Evolutionary conservation across 352 stramenopile species (phyloP), one percentile per base, ranked within the genome.

Genomic region (Phytophthora pistaciae): DNA sequence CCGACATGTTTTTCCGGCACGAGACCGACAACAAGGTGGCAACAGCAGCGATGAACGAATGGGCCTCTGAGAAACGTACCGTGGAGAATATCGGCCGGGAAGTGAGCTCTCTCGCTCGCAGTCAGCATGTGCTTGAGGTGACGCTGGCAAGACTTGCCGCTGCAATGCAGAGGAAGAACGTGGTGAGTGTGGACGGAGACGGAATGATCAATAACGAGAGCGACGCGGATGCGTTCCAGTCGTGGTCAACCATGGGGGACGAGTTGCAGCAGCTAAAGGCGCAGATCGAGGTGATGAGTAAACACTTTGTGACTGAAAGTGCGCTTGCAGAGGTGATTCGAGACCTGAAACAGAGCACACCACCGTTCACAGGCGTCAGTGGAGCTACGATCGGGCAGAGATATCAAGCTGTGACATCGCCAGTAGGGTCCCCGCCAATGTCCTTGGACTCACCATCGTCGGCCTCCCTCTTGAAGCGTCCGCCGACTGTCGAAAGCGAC

Each of bases 221-320:
- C 21, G 53, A 60, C 66, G 31, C 6, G n/a, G 54, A 70, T 49
- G 23, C 52, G 7, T 8, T 72, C 31, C 21, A 18, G 16, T 70
- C 63, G 2, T 72, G 66, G 53, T 53, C 31, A 58, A 60, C 40
- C 10, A 33, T 86, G 14, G 60, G 58, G 20, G 72, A 85, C 13
- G 82, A 91, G 48, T 53, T 92, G 9, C 58, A 75, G 5, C 48
- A 73, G 1, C 53, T 93, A 3, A 76, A 75, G 23, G 66, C 60
- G 3, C 73, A 89, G 25, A 62, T 91, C 5, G 56, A 77, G 16
- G 44, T 59, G 9, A 84, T 88, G 76, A 77, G 66, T 14, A 79
- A 72, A 46, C 72, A 86, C 16, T 90, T 87, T 64, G 70, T 87
- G 16, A 86, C 82, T 10, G 83, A 91, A 52, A 75, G 79, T 3